Evolutionary conservation across 768 basidiomycete genomes (phyloP), one percentile per base, ranked within the genome.

Genomic region (Amanita fuliginea): DNA sequence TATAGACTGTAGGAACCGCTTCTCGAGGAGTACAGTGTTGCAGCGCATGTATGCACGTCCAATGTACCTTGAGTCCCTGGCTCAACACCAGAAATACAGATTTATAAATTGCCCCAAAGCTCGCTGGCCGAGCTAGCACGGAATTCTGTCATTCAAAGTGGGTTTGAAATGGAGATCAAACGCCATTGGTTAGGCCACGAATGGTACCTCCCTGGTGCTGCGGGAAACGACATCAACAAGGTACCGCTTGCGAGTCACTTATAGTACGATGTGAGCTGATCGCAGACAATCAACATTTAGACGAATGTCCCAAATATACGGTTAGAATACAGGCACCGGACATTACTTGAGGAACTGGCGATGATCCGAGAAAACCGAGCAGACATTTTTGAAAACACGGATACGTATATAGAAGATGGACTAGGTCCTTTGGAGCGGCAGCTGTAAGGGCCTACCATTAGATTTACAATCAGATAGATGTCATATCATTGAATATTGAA

Each of bases 81-180:
- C 35, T 22, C 28, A 30, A 9, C 14, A 7, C 14, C 13, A 21
- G 2, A 40, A 34, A 47, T 13, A 33, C 51, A 96, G 84, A 98
- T 99, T 52, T 96, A 97, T 67, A 98, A 97, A 67, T 68, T 98
- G 46, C 89, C 95, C 0, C 95, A 91, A 62, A 88, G 86, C 56
- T 92, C 89, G 0, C 71, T 99, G 51, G 96, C 94, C 10, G 96
- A 99, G 65, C 77, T 99, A 9, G 96, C 96, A n/a, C 82, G 96
- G 37, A 99, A 99, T 68, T 95, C 92, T 0, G 96, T 98, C 28
- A 73, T 86, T 41, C 96, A 98, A 62, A 92, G 89, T 58, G 96
- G 96, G 1, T 98, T 97, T 62, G 96, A 99, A 67, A 98, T 97
- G 93, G 86, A 95, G 62, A 64, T 97, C 59, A 98, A 98, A 68